phyloP scores from a whole-genome alignment of 257 asterid genomes.

The Nicotiana paniculata region DNA sequence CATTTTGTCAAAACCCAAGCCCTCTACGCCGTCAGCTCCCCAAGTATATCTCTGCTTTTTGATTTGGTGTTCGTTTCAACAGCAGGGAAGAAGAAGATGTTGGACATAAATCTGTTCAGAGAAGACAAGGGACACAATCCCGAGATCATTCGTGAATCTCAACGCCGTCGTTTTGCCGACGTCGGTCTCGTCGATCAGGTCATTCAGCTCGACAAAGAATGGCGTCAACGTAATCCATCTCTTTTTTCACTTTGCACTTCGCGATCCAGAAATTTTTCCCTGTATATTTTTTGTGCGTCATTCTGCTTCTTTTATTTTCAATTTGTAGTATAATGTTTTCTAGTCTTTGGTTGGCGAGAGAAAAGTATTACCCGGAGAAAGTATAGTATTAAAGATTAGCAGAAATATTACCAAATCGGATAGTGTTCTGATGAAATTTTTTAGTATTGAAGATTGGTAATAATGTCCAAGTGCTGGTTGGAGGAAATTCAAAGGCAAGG shows the following conservation, averaged over 20 bases:
- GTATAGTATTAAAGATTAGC: neutral
- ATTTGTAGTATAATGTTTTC: no score
- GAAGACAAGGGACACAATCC: conserved; percentile 85
- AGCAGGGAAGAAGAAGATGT: conserved; percentile 35
- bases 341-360: neutral
- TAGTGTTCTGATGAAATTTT: neutral
- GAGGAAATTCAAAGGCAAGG: neutral
- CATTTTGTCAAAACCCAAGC: no score
- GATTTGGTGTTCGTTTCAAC: neutral
- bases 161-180: conserved; percentile 69
- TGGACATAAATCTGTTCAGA: conserved; percentile 84
- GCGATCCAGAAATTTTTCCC: neutral
- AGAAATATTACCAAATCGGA: neutral
- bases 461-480: neutral
- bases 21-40: no score
- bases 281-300: neutral
- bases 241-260: neutral
- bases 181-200: conserved; percentile 70
- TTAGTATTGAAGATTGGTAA: neutral
- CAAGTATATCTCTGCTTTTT: no score
- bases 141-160: conserved; percentile 74
- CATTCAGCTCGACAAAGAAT: conserved; percentile 62
- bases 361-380: neutral
- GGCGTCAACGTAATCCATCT: conserved; percentile 62
- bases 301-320: neutral